These are phyloP conservation scores for Chiua sp. DNA, from an alignment of 1,284 basidiomycete species.

Conservation along the genomic window DNA sequence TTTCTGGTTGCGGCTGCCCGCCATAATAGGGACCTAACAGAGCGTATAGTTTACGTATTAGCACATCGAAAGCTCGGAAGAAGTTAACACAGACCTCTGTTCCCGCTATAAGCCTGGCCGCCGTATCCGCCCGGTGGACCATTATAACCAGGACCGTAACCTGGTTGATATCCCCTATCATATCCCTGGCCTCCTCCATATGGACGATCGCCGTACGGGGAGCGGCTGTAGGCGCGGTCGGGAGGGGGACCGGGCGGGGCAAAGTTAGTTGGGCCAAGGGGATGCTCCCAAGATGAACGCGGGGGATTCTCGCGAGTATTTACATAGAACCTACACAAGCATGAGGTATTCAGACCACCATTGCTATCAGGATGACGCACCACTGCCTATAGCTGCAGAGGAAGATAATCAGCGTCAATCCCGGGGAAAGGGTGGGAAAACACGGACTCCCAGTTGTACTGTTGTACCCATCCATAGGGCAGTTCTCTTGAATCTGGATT, in stretches of 20 bases:
- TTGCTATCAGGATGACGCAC: slow-evolving; percentile 43
- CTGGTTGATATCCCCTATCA: slow-evolving; percentile 21
- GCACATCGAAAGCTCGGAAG: neutral
- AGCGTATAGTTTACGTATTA: slow-evolving; percentile 2
- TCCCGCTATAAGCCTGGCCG: slow-evolving; percentile 3
- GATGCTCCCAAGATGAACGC: slow-evolving; percentile 69
- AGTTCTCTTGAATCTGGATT: slow-evolving; percentile 70
- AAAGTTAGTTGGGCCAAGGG: slow-evolving; percentile 54
- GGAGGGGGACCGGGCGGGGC: slow-evolving; percentile 44
- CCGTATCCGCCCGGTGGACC: slow-evolving; percentile 25
- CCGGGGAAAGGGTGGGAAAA: slow-evolving; percentile 17
- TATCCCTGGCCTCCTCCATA: slow-evolving; percentile 19
- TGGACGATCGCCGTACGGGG: slow-evolving; percentile 36
- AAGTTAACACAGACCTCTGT: slow-evolving; percentile 25
- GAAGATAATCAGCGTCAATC: slow-evolving; percentile 25
- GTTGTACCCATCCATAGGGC: slow-evolving; percentile 71
- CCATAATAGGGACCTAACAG: slow-evolving; percentile 19
- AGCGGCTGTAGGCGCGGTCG: slow-evolving; percentile 33
- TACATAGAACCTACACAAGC: slow-evolving; percentile 67
- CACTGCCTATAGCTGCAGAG: slow-evolving; percentile 66
- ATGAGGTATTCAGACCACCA: neutral
- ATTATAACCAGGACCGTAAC: slow-evolving; percentile 30
- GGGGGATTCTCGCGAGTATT: slow-evolving; percentile 65
- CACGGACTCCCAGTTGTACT: slow-evolving; percentile 71
- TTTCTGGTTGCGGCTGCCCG: slow-evolving; percentile 1